phyloP scores from a whole-genome alignment of 2,329 filamentous ascomycete species.

The Magnaporthiopsis rhizophila region DNA sequence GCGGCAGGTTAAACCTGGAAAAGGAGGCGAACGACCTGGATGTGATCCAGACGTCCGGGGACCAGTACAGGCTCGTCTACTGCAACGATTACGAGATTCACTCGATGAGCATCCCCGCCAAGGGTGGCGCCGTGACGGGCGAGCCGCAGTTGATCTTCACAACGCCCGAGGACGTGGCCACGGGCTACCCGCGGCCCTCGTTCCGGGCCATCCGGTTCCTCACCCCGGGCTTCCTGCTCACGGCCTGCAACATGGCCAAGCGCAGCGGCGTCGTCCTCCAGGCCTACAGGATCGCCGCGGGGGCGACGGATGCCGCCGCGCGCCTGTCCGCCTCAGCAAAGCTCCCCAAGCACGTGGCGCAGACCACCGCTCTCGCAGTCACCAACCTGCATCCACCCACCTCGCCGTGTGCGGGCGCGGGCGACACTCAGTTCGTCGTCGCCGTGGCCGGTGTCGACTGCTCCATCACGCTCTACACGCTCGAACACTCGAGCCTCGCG shows the following conservation, averaged over 20 bases:
- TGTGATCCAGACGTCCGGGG: constrained; percentile 52
- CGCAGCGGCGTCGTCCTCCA: constrained; percentile 49
- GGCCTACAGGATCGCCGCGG: constrained; percentile 34
- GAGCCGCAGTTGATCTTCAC: constrained; percentile 48
- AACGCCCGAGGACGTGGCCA: constrained; percentile 36
- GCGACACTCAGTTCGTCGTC: constrained; percentile 68
- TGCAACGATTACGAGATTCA: constrained; percentile 71
- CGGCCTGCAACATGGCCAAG: constrained; percentile 50
- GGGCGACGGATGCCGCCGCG: constrained; percentile 23
- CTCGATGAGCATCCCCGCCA: constrained; percentile 46
- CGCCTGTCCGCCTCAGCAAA: constrained; percentile 43
- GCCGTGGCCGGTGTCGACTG: constrained; percentile 75
- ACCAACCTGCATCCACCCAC: constrained; percentile 55
- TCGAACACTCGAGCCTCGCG: constrained; percentile 52
- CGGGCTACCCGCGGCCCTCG: constrained; percentile 33
- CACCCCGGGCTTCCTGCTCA: constrained; percentile 48
- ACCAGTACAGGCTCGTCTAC: constrained; percentile 66
- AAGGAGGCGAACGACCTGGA: constrained; percentile 63
- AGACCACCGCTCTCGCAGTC: constrained; percentile 71
- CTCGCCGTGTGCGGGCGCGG: constrained; percentile 35
- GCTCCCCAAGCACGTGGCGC: constrained; percentile 61
- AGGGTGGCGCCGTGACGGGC: constrained; percentile 26
- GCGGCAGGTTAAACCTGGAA: constrained; percentile 41
- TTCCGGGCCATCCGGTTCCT: constrained; percentile 55
- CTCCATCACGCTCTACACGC: constrained; percentile 68